Evolutionary conservation across 2,329 filamentous ascomycete genomes (phyloP).

Genomic region (Talaromyces sp.): DNA sequence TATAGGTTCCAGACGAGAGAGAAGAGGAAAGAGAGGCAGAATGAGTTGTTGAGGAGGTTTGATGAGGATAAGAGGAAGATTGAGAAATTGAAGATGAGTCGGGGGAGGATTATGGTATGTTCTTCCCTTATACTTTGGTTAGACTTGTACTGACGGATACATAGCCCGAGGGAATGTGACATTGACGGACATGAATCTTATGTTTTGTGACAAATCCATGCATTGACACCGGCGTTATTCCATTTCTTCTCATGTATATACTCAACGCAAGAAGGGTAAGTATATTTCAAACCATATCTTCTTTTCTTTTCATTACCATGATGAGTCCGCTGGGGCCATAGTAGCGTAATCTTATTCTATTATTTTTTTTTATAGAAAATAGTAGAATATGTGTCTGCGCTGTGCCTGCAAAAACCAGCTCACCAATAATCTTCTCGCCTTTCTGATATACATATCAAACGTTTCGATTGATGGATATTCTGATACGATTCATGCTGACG

Average conservation of each 20-base stretch:
- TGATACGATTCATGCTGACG: neutral
- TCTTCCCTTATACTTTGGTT: constrained; percentile 19
- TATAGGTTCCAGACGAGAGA: constrained; percentile 83
- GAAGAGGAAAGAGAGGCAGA: constrained; percentile 72
- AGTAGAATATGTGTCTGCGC: constrained; percentile 31
- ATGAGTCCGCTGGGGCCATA: constrained; percentile 58
- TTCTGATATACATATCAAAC: constrained; percentile 47
- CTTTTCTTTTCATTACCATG: constrained; percentile 28
- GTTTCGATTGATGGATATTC: neutral
- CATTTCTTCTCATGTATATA: neutral
- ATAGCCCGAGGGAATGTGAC: constrained; percentile 35
- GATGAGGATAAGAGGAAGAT: constrained; percentile 74
- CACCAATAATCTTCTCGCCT: constrained; percentile 60
- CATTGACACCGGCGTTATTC: neutral
- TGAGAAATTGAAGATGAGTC: constrained; percentile 66
- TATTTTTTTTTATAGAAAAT: neutral
- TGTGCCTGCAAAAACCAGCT: constrained; percentile 63
- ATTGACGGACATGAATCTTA: neutral
- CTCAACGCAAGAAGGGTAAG: neutral
- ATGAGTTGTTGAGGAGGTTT: constrained; percentile 67
- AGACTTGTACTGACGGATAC: constrained; percentile 20
- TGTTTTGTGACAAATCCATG: neutral
- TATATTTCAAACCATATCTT: neutral
- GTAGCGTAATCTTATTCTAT: constrained; percentile 35
- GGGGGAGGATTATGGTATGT: constrained; percentile 58